Evolutionary conservation across 1,284 basidiomycete species (phyloP).

Genomic region (Marasmius tenuissimus): DNA sequence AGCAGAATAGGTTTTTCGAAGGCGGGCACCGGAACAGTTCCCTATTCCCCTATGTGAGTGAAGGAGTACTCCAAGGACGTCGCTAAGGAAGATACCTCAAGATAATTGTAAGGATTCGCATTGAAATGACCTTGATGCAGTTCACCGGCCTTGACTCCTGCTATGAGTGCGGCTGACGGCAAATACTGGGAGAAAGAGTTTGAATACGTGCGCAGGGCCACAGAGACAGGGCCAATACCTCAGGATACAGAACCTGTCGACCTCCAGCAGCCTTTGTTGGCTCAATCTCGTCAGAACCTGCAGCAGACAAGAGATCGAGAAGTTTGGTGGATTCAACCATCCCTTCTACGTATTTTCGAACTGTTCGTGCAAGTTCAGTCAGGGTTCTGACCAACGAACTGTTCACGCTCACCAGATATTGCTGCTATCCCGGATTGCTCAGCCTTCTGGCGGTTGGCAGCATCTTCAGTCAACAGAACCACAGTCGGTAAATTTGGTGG

Average conservation of each 20-base stretch:
- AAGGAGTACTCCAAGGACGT: neutral
- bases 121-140: constrained; percentile 94
- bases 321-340: constrained; percentile 64
- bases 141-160: constrained; percentile 84
- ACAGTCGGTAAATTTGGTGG: constrained; percentile 55
- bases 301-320: constrained; percentile 77
- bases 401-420: constrained; percentile 51
- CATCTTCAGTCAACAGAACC: constrained; percentile 89
- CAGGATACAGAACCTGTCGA: constrained; percentile 71
- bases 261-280: constrained; percentile 54
- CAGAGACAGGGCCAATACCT: constrained; percentile 45
- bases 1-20: constrained; percentile 84
- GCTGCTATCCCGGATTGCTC: constrained; percentile 66
- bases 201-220: constrained; percentile 2
- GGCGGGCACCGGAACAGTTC: constrained; percentile 75
- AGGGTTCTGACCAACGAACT: constrained; percentile 3
- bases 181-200: constrained; percentile 66
- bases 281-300: constrained; percentile 60
- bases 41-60: constrained; percentile 41
- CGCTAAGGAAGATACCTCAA: constrained; percentile 61
- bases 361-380: constrained; percentile 32
- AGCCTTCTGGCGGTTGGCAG: constrained; percentile 80
- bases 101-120: constrained; percentile 94
- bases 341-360: constrained; percentile 80
- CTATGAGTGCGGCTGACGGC: constrained; percentile 68